Evolutionary conservation across 129 eudicot genomes (phyloP).

Genomic region (Dittrichia graveolens): DNA sequence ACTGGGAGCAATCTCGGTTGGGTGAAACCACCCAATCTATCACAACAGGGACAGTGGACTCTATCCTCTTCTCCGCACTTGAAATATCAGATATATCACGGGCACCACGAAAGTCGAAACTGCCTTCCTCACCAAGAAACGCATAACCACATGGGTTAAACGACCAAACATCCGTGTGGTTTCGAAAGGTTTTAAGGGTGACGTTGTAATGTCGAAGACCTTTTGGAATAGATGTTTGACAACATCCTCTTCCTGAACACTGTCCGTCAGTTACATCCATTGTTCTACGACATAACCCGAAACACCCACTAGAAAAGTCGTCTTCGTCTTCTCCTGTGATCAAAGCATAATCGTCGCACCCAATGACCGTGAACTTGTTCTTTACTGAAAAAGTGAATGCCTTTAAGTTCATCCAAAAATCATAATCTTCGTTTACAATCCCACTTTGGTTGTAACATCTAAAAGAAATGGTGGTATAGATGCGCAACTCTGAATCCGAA

Average conservation of each 20-base stretch:
- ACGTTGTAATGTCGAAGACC: constrained; percentile 4
- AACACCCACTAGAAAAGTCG: constrained; percentile 28
- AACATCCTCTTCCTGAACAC: constrained; percentile 47
- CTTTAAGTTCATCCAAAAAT: too few species aligned
- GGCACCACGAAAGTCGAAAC: constrained; percentile 21
- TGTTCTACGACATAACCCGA: constrained; percentile 18
- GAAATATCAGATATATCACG: constrained; percentile 19
- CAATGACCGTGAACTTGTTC: constrained; percentile 39
- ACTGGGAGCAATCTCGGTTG: constrained; percentile 12
- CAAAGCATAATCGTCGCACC: constrained; percentile 39
- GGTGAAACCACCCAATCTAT: constrained; percentile 44
- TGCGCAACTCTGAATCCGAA: too few species aligned
- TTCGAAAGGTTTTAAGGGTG: background rate
- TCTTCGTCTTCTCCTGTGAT: background rate
- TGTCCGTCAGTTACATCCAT: constrained; percentile 25
- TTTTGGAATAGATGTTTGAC: constrained; percentile 46
- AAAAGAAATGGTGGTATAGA: too few species aligned
- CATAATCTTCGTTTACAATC: too few species aligned
- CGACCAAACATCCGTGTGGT: background rate
- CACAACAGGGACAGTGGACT: constrained; percentile 30
- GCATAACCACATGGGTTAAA: constrained; percentile 44
- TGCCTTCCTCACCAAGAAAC: constrained; percentile 38
- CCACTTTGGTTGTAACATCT: too few species aligned
- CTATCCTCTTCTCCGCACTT: background rate
- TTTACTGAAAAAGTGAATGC: constrained; percentile 21